A percentile compares a stretch with the other conserved stretches of the same genome.
phyloP scores from a whole-genome alignment of 2,329 filamentous ascomycete species.

The Neofusicoccum ribis region DNA sequence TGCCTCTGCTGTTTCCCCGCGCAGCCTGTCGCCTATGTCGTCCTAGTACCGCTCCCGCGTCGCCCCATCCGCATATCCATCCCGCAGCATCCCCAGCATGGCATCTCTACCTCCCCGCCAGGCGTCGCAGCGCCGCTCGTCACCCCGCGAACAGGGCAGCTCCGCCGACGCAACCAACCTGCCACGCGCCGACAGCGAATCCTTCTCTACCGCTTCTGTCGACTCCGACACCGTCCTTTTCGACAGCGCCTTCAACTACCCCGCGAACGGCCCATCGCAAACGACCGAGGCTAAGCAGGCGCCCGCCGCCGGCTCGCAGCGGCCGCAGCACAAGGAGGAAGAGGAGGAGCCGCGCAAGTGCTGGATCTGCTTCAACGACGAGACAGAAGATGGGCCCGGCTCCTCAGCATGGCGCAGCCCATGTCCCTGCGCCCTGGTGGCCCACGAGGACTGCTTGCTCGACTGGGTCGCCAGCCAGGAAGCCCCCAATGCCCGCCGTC shows the following conservation, averaged over 20 bases:
- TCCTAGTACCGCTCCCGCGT: neutral
- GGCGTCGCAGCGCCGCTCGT: slow-evolving; percentile 36
- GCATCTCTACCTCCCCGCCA: slow-evolving; percentile 43
- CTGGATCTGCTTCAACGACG: slow-evolving; percentile 70
- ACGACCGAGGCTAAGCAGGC: slow-evolving; percentile 18
- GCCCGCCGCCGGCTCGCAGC: slow-evolving; percentile 19
- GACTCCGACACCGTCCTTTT: slow-evolving; percentile 49
- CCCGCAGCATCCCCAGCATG: slow-evolving; percentile 31
- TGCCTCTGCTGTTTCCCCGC: neutral
- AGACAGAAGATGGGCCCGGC: slow-evolving; percentile 62
- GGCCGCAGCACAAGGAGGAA: slow-evolving; percentile 23
- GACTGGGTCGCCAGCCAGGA: slow-evolving; percentile 94
- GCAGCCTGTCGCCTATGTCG: neutral
- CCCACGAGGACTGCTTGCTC: slow-evolving; percentile 85
- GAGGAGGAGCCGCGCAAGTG: slow-evolving; percentile 54
- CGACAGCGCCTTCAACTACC: slow-evolving; percentile 29
- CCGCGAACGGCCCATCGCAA: neutral
- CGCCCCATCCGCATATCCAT: neutral
- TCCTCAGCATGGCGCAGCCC: slow-evolving; percentile 77
- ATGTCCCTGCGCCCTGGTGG: slow-evolving; percentile 86
- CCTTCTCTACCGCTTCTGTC: slow-evolving; percentile 42
- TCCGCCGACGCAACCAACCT: slow-evolving; percentile 22
- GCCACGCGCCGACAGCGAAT: slow-evolving; percentile 33
- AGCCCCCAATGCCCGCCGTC: slow-evolving; percentile 54
- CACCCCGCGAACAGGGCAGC: slow-evolving; percentile 24